Percentiles rank a stretch among this genome's conserved stretches.
Evolutionary conservation across 1,284 basidiomycete species (phyloP).

Genomic region (Apiotrichum siamense): DNA sequence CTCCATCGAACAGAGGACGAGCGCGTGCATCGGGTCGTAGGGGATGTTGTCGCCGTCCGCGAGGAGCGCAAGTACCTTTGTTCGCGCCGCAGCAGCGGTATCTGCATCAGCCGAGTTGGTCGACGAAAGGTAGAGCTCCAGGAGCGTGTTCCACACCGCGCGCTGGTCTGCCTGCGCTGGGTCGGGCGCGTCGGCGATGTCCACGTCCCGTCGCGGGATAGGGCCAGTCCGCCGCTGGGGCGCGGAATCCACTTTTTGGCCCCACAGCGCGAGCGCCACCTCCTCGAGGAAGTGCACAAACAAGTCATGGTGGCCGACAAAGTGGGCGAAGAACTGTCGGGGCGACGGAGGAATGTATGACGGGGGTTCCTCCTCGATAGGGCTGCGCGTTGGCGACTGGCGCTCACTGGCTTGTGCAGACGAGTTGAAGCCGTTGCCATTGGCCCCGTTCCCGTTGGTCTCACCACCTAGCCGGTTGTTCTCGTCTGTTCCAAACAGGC

Average conservation of each 20-base stretch:
- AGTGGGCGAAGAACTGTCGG: conserved; percentile 84
- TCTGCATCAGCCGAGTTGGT: conserved; percentile 40
- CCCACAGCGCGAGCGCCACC: conserved; percentile 74
- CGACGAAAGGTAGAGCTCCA: conserved; percentile 82
- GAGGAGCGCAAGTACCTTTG: conserved; percentile 66
- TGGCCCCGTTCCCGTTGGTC: background rate
- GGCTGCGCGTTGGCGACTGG: conserved; percentile 4
- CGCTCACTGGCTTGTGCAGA: background rate
- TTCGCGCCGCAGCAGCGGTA: conserved; percentile 11
- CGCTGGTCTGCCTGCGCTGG: conserved; percentile 64
- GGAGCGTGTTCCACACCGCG: conserved; percentile 90
- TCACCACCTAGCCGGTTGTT: background rate
- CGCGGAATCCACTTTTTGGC: conserved; percentile 58
- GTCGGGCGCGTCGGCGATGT: conserved; percentile 48
- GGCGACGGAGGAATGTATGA: conserved; percentile 66
- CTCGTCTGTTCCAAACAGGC: conserved; percentile 33
- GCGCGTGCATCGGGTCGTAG: conserved; percentile 82
- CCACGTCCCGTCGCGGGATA: conserved; percentile 8
- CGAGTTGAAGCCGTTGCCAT: background rate
- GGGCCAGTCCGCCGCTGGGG: background rate
- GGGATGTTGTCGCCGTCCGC: conserved; percentile 57
- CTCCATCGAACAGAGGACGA: conserved; percentile 83
- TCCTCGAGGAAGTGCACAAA: conserved; percentile 86
- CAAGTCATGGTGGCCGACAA: conserved; percentile 77
- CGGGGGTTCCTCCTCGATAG: conserved; percentile 12